A percentile compares a stretch with the other conserved stretches of the same genome.
Evolutionary conservation across 2,329 filamentous ascomycete genomes (phyloP).

Genomic region (Beauveria varroae): DNA sequence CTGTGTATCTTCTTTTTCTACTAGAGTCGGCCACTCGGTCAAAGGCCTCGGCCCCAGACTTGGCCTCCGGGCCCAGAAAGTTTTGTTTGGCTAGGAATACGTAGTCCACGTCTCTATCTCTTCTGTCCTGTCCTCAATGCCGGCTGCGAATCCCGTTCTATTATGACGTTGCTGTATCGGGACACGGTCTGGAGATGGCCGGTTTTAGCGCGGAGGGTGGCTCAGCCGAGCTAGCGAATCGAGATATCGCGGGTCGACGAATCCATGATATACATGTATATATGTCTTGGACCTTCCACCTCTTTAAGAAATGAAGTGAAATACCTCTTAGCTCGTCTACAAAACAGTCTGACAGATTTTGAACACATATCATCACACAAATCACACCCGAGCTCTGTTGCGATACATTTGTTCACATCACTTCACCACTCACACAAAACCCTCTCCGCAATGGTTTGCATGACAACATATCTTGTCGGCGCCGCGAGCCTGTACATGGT

Average conservation of each 20-base stretch:
- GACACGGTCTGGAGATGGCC: background rate
- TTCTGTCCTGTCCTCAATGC: background rate
- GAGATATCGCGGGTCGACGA: background rate
- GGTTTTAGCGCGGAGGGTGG: background rate
- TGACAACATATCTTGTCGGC: background rate
- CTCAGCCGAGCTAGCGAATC: background rate
- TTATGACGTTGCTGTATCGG: slow-evolving; percentile 1
- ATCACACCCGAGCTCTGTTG: background rate
- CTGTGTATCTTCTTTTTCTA: background rate
- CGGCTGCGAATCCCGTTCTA: background rate
- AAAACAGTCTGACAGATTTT: too few species aligned
- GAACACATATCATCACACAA: too few species aligned
- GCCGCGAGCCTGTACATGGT: background rate
- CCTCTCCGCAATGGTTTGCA: background rate
- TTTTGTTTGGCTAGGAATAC: too few species aligned
- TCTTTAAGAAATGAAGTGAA: background rate
- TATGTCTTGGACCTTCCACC: background rate
- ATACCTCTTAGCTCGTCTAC: background rate
- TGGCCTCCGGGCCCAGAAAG: background rate
- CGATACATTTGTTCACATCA: background rate
- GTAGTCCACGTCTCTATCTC: background rate
- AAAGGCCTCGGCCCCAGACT: background rate
- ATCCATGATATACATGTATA: background rate
- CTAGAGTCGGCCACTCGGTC: background rate
- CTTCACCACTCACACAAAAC: background rate